Conservation (phyloP, 2,329 filamentous ascomycete genomes). For the Phaeosphaeriaceae sp. region DNA sequence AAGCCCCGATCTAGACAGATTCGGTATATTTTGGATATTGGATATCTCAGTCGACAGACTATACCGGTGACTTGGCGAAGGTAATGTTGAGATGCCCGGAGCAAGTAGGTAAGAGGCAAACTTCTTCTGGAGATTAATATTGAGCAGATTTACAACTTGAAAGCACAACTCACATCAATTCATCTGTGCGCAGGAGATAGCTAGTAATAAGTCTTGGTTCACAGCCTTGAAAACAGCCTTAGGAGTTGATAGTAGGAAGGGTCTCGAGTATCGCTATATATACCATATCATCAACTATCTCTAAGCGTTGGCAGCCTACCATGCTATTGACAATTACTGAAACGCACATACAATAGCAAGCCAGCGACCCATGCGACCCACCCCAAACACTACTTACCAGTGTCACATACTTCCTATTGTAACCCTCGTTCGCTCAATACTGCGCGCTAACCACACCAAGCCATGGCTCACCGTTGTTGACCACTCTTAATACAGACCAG, state of each 20-base stretch:
- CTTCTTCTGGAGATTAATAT: too few species aligned
- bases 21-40: background rate
- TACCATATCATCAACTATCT: background rate
- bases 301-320: background rate
- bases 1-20: conserved; percentile 3
- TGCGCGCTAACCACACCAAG: conserved; percentile 6
- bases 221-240: background rate
- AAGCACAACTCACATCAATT: too few species aligned
- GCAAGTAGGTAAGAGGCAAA: background rate
- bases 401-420: conserved; percentile 16
- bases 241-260: background rate
- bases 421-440: conserved; percentile 12
- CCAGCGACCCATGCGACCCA: conserved; percentile 1
- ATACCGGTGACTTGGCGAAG: background rate
- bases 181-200: background rate
- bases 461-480: background rate
- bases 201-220: background rate
- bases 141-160: too few species aligned
- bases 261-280: background rate
- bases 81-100: too few species aligned
- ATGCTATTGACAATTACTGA: conserved; percentile 26
- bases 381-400: background rate
- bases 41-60: background rate
- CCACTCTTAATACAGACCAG: too few species aligned
- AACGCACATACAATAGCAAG: conserved; percentile 35